Conservation (phyloP, 441 rosid genomes). For the Bocquillonia castaneifolia region DNA sequence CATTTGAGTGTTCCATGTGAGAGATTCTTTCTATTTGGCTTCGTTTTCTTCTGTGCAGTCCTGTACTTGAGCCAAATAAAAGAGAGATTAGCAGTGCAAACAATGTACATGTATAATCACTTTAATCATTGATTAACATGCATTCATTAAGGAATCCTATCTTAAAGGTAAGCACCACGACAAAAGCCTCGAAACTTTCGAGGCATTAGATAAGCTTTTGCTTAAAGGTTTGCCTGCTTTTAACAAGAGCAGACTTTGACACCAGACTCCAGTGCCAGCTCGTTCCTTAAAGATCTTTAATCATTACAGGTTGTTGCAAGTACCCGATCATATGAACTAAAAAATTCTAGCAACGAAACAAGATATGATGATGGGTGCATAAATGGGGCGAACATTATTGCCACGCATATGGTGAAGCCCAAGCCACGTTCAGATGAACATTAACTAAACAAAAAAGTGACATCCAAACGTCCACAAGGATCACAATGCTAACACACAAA, state of each 20-base stretch:
- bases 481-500: neutral
- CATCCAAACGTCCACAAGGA: neutral
- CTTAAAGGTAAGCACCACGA: neutral
- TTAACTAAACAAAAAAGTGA: neutral
- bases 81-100: neutral
- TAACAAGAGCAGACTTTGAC: neutral
- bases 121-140: neutral
- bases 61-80: neutral
- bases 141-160: constrained; percentile 1
- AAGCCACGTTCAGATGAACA: neutral
- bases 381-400: too few species aligned
- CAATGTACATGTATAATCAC: neutral
- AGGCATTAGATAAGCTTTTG: neutral
- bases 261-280: neutral
- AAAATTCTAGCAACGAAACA: too few species aligned
- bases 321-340: constrained; percentile 2
- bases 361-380: too few species aligned
- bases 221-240: constrained; percentile 1
- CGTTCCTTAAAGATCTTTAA: neutral
- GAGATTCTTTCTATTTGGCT: neutral
- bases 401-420: neutral
- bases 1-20: neutral
- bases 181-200: neutral
- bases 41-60: neutral
- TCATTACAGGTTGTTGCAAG: neutral